Base-by-base conservation (phyloP, 805 yeast genomes). In the Sungouiozyma ichnusensis region DNA sequence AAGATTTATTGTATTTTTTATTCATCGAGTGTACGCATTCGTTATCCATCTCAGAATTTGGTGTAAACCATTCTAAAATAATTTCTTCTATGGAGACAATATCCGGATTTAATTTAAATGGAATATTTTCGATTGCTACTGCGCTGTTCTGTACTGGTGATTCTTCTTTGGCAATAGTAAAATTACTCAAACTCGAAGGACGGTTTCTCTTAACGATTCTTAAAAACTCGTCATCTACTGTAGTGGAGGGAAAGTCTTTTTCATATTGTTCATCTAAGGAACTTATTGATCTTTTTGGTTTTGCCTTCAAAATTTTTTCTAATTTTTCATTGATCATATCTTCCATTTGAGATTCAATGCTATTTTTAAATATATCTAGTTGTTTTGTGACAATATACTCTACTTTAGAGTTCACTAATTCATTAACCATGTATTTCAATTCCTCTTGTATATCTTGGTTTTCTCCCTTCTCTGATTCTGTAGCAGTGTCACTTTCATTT, bases 11-110 rank as follows among this genome's bases (percentile, higher is more conserved):
- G 19, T 45, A 45, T 18, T 43, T 44, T 37, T 55, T 57, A 39
- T 60, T 60, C 62, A 58, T 57, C 2, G 60, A 51, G 40, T 58
- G 63, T 2, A 60, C 54, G 36, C 62, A 60, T 39, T 60, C 53
- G 32, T 53, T 48, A 11, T 44, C 41, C 50, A 47, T 43, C 2
- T 48, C 40, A 2, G 61, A 57, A 39, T 58, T 58, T 18, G 64
- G 64, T 8, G 62, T 55, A 33, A 58, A 60, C 63, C 63, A 60
- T 46, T 60, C 64, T 16, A 54, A 40, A n/a, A 58, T 47, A 1
- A 60, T 46, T 17, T 45, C 58, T 37, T 58, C 58, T 15, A 58
- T 51, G 13, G 51, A 38, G 33, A 44, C 41, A 14, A 54, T 42
- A 15, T 42, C 33, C 3, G 52, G 41, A 33, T 52, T 45, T 44